Percentiles rank a stretch among this genome's conserved stretches.
These are phyloP conservation scores for Aquilaria malaccensis DNA, from an alignment of 345 rosid species.

Conservation along the genomic window DNA sequence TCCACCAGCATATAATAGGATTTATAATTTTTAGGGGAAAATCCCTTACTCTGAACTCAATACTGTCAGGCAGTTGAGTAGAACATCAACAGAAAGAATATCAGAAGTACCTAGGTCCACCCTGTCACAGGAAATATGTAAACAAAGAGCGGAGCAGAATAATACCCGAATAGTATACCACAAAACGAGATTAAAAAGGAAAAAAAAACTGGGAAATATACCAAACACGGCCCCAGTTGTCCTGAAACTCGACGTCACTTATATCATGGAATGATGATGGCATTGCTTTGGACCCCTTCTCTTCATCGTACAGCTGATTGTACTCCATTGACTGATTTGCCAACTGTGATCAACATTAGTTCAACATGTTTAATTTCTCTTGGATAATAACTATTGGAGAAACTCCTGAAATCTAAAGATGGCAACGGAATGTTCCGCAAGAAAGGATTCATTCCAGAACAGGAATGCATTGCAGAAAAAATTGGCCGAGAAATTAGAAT, in stretches of 20 bases:
- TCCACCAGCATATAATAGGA: neutral
- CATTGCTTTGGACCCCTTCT: conserved; percentile 71
- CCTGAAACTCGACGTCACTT: conserved; percentile 91
- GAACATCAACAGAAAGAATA: conserved; percentile 69
- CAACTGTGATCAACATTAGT: conserved; percentile 39
- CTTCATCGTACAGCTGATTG: conserved; percentile 76
- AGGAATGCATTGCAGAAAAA: neutral
- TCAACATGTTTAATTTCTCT: conserved; percentile 6
- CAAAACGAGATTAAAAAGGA: neutral
- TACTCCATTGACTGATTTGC: conserved; percentile 68
- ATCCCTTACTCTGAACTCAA: conserved; percentile 73
- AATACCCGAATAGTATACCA: neutral
- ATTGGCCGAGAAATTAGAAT: too few relatives aligned
- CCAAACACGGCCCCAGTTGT: conserved; percentile 95
- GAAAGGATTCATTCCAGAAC: neutral
- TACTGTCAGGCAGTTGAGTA: conserved; percentile 82
- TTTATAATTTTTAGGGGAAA: neutral
- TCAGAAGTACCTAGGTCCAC: conserved; percentile 91
- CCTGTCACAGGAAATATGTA: conserved; percentile 38
- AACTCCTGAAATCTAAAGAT: neutral
- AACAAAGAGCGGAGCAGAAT: conserved; percentile 2
- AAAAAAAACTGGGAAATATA: conserved; percentile 17
- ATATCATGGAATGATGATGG: conserved; percentile 94
- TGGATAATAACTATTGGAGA: neutral
- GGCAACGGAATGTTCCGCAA: neutral